Evolutionary conservation across 306 rosid species (phyloP).

Genomic region (Inga laurina): DNA sequence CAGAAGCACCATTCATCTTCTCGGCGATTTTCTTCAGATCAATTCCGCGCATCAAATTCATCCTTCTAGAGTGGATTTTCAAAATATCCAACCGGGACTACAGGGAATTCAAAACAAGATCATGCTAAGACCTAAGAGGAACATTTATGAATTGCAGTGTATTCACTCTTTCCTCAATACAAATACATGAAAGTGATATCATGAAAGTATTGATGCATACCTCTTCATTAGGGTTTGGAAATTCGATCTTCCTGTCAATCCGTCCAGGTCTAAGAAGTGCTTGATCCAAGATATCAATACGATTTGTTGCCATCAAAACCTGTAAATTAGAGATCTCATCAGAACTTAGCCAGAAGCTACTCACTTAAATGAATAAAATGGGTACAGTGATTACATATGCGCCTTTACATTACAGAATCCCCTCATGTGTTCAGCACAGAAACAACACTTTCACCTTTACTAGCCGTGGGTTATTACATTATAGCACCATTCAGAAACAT

Average conservation of each 20-base stretch:
- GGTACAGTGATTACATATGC: background rate
- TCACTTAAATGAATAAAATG: background rate
- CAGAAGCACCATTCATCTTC: slow-evolving; percentile 99
- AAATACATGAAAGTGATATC: slow-evolving; percentile 16
- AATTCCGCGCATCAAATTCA: slow-evolving; percentile 99
- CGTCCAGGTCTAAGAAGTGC: slow-evolving; percentile 99
- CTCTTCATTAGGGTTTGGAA: slow-evolving; percentile 96
- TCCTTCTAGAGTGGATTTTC: slow-evolving; percentile 97
- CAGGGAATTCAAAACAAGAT: slow-evolving; percentile 24
- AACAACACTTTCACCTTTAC: background rate
- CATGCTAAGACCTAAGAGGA: background rate
- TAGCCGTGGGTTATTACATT: background rate
- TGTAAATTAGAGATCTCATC: slow-evolving; percentile 36
- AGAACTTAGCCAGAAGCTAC: slow-evolving; percentile 18
- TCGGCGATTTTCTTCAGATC: slow-evolving; percentile 98
- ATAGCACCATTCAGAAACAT: slow-evolving; percentile 5
- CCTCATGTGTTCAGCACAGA: background rate
- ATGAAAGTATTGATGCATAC: slow-evolving; percentile 36
- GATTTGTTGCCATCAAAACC: slow-evolving; percentile 99
- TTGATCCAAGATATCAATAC: slow-evolving; percentile 98
- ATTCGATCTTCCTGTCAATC: slow-evolving; percentile 94
- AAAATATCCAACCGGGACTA: slow-evolving; percentile 94
- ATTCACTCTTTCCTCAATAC: background rate
- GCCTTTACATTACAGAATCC: slow-evolving; percentile 3
- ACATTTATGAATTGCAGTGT: background rate